Evolutionary conservation across 2,329 filamentous ascomycete species (phyloP).

Genomic region (Dissoconium aciculare): DNA sequence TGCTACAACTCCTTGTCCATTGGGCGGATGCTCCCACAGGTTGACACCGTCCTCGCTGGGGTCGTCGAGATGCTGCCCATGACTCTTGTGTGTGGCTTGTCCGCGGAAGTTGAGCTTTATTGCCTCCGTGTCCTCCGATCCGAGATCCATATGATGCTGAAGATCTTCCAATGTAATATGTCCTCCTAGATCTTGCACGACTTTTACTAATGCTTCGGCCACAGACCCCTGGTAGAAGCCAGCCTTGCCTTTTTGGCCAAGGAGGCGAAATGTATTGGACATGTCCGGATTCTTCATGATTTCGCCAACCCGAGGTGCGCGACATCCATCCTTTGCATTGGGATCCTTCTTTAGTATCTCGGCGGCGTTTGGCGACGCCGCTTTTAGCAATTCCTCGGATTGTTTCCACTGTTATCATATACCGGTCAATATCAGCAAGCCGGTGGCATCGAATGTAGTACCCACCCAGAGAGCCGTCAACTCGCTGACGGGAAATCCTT

Average conservation of each 20-base stretch:
- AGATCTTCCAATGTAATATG: conserved; percentile 68
- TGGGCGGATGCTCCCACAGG: conserved; percentile 93
- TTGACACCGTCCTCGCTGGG: conserved; percentile 47
- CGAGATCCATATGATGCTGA: conserved; percentile 53
- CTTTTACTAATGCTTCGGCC: conserved; percentile 66
- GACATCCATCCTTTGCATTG: conserved; percentile 49
- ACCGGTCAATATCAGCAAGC: not conserved
- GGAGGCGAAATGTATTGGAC: conserved; percentile 62
- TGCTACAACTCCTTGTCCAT: conserved; percentile 89
- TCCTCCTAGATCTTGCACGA: conserved; percentile 61
- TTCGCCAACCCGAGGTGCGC: conserved; percentile 66
- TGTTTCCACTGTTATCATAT: conserved; percentile 48
- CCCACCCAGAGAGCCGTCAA: conserved; percentile 53
- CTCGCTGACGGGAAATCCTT: conserved; percentile 81
- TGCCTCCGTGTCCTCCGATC: conserved; percentile 68
- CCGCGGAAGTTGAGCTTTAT: conserved; percentile 50
- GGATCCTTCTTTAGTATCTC: conserved; percentile 79
- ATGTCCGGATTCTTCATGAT: conserved; percentile 76
- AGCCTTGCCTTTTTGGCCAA: conserved; percentile 68
- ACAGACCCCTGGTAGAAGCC: conserved; percentile 84
- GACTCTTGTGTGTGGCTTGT: conserved; percentile 43
- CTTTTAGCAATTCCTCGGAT: conserved; percentile 47
- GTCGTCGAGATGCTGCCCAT: conserved; percentile 31
- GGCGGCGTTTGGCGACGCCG: conserved; percentile 67
- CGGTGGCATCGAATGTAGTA: conserved; percentile 9